Evolutionary conservation across 2,329 filamentous ascomycete species (phyloP).

Genomic region (Fusarium tjaetaba): DNA sequence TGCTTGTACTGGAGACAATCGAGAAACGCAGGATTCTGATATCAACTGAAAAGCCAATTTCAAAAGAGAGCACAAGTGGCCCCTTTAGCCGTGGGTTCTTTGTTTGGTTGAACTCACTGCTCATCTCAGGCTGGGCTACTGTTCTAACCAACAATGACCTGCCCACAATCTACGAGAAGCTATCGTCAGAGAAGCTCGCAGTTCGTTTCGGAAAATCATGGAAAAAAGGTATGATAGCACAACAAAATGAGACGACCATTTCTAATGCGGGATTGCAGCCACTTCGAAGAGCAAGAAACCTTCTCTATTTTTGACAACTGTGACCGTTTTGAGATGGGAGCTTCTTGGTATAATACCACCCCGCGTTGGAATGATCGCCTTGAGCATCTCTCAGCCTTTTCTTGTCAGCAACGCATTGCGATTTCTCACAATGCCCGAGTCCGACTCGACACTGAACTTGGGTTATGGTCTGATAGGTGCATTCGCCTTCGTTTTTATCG

Average conservation of each 20-base stretch:
- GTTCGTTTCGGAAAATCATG: slow-evolving; percentile 37
- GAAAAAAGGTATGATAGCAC: slow-evolving; percentile 31
- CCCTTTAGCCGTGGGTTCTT: slow-evolving; percentile 47
- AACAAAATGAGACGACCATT: fast-evolving
- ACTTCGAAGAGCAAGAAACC: slow-evolving; percentile 30
- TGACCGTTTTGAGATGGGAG: slow-evolving; percentile 42
- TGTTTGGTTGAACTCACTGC: slow-evolving; percentile 53
- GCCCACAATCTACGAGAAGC: slow-evolving; percentile 45
- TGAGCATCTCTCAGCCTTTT: slow-evolving; percentile 48
- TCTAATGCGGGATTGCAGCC: slow-evolving; percentile 17
- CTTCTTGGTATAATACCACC: slow-evolving; percentile 46
- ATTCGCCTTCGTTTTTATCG: slow-evolving; percentile 47
- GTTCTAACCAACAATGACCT: slow-evolving; percentile 43
- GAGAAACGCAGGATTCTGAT: slow-evolving; percentile 48
- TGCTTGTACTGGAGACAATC: slow-evolving; percentile 44
- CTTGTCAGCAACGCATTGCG: slow-evolving; percentile 43
- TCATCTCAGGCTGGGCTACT: slow-evolving; percentile 58
- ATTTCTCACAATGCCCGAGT: slow-evolving; percentile 41
- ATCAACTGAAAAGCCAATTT: slow-evolving; percentile 53
- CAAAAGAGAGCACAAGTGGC: slow-evolving; percentile 60
- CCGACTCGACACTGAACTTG: slow-evolving; percentile 39
- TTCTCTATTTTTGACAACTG: slow-evolving; percentile 42
- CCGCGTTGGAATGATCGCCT: slow-evolving; percentile 42
- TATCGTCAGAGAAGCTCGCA: slow-evolving; percentile 44
- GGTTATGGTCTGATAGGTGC: slow-evolving; percentile 48